phyloP scores from a whole-genome alignment of 805 yeast genomes.

The baker's yeast (Saccharomyces cerevisiae) region DNA sequence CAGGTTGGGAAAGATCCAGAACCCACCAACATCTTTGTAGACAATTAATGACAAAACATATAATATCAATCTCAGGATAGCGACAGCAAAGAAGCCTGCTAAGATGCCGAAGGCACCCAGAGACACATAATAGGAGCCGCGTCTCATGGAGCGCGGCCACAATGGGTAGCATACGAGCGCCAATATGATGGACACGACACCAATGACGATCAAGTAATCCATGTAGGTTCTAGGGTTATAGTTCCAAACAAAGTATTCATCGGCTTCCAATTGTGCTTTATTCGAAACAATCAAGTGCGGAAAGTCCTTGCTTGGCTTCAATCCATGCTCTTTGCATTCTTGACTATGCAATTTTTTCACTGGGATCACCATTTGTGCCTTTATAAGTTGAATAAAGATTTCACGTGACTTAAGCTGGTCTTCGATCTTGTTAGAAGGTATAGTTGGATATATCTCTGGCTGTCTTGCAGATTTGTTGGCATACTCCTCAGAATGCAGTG shows the following conservation, averaged over 20 bases:
- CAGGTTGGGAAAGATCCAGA: constrained; percentile 93
- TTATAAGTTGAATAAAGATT: constrained; percentile 59
- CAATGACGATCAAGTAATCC: constrained; percentile 33
- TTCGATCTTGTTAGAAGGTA: constrained; percentile 21
- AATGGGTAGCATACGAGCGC: constrained; percentile 77
- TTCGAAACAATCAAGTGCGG: constrained; percentile 53
- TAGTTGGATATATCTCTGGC: constrained; percentile 39
- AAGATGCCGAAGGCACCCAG: constrained; percentile 67
- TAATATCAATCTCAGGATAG: constrained; percentile 69
- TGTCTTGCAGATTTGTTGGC: constrained; percentile 42
- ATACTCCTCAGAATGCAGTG: constrained; percentile 67
- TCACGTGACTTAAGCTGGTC: constrained; percentile 51
- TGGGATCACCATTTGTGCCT: constrained; percentile 66
- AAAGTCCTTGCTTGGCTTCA: constrained; percentile 52
- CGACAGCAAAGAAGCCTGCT: constrained; percentile 65
- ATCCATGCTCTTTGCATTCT: constrained; percentile 52
- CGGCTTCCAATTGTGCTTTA: constrained; percentile 53
- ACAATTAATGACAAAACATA: constrained; percentile 35
- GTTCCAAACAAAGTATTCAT: constrained; percentile 78
- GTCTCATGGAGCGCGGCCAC: constrained; percentile 88
- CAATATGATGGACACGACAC: constrained; percentile 51
- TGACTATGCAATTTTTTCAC: constrained; percentile 63
- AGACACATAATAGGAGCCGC: constrained; percentile 84
- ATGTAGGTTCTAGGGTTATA: constrained; percentile 56
- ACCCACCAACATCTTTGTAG: constrained; percentile 49